Conservation (phyloP, 2,329 filamentous ascomycete genomes). For the Geosmithia flava region DNA sequence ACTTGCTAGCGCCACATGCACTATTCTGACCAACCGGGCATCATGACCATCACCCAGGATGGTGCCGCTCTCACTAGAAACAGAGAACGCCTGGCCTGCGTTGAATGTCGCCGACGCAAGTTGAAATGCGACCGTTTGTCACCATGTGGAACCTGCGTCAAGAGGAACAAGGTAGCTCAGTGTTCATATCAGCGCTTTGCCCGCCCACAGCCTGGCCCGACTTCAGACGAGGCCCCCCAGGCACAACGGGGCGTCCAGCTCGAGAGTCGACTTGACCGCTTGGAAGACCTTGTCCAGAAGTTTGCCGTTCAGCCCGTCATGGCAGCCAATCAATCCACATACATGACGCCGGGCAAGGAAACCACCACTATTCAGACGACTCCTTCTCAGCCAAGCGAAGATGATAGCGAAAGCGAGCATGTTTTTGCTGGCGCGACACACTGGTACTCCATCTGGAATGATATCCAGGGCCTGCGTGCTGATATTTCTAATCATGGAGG, state of each 20-base stretch:
- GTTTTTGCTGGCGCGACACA: background rate
- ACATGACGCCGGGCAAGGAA: background rate
- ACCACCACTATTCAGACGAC: too few species aligned
- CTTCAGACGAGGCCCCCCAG: background rate
- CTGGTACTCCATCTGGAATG: background rate
- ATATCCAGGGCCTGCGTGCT: slow-evolving; percentile 1
- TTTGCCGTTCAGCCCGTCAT: background rate
- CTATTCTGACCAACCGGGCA: background rate
- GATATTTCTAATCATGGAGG: background rate
- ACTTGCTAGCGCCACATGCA: background rate
- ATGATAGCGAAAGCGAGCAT: background rate
- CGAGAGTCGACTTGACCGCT: background rate
- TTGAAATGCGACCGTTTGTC: slow-evolving; percentile 28
- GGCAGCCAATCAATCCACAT: background rate
- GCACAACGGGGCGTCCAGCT: background rate
- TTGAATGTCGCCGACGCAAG: slow-evolving; percentile 29
- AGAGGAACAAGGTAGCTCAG: slow-evolving; percentile 9
- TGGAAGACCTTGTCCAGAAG: background rate
- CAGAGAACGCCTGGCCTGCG: slow-evolving; percentile 16
- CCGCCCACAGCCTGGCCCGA: background rate
- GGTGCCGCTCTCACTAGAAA: background rate
- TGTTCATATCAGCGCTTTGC: slow-evolving; percentile 15
- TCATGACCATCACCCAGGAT: background rate
- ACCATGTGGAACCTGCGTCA: slow-evolving; percentile 24
- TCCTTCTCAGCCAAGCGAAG: background rate